These are phyloP conservation scores for Nannochloropsis oceanica DNA, from an alignment of 108 stramenopile species.

Conservation along the genomic window DNA sequence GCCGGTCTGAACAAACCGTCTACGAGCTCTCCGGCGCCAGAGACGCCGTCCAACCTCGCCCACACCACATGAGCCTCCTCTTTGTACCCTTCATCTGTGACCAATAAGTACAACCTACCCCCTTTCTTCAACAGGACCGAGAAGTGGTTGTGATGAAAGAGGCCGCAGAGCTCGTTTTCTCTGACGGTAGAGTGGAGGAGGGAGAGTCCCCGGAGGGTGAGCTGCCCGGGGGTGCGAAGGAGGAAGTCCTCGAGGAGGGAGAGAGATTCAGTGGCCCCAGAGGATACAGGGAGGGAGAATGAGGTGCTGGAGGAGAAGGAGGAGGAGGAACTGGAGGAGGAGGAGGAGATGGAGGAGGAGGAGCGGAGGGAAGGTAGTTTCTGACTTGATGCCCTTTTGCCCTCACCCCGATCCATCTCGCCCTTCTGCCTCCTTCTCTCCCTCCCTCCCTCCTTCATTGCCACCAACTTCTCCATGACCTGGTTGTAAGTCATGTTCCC, in stretches of 20 bases:
- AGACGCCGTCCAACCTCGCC: too few relatives aligned
- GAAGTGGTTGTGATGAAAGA: slow-evolving; percentile 96
- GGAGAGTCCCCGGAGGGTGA: slow-evolving; percentile 39
- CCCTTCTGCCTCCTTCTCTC: slow-evolving; percentile 38
- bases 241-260: too few relatives aligned
- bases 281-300: too few relatives aligned
- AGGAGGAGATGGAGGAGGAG: too few relatives aligned
- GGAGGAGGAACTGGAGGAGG: too few relatives aligned
- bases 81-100: slow-evolving; percentile 21
- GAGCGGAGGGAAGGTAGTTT: too few relatives aligned
- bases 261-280: too few relatives aligned
- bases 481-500: slow-evolving; percentile 66
- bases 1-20: too few relatives aligned
- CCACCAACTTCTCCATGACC: slow-evolving; percentile 65
- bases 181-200: slow-evolving; percentile 53
- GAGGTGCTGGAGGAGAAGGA: too few relatives aligned
- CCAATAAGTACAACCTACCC: slow-evolving; percentile 16
- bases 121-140: slow-evolving; percentile 60
- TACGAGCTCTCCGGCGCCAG: too few relatives aligned
- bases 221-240: too few relatives aligned
- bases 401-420: slow-evolving; percentile 8
- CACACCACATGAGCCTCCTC: background rate
- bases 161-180: slow-evolving; percentile 57
- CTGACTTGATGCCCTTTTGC: too few relatives aligned
- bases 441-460: background rate